Evolutionary conservation across 208 protist species (phyloP), one percentile per base, ranked within the genome.

Genomic region (Acanthamoeba lenticulata): DNA sequence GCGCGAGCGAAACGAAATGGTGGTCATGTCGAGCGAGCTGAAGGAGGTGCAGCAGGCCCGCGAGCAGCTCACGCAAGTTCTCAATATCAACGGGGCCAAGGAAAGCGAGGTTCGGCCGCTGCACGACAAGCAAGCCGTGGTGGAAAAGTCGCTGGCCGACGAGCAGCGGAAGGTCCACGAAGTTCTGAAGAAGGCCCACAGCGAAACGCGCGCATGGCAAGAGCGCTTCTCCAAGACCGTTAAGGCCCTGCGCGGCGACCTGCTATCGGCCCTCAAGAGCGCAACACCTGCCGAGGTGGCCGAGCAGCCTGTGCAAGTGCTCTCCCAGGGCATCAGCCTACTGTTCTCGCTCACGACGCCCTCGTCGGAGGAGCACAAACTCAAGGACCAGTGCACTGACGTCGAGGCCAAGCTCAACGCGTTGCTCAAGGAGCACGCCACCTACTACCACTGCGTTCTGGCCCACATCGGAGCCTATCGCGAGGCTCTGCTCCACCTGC

Each of bases 341-440:
- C 60, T 67, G 1, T 67, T 67, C 60, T 67, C 60, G n/a, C 60
- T 67, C 60, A 67, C 60, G n/a, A 67, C 60, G 60, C 60, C 60
- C 15, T 86, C 77, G 29, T 34, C 77, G 6, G 77, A 86, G 40
- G 38, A 60, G 21, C 77, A 86, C 40, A 86, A 86, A 15, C 42
- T 86, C 32, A 60, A 55, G 44, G 77, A 86, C 24, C 77, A 86
- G 77, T 86, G 77, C 77, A 36, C 77, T 24, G 77, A 86, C 42
- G 47, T 55, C 27, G 77, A 86, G 32, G 47, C 42, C 34, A 86
- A 55, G 77, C 42, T 86, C 38, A 52, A 55, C 7, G 42, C 77
- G n/a, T 40, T 86, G 21, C 40, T 86, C 21, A 45, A 44, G 29
- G 77, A 45, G 42, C 77, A 86, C 44, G 47, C 42, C 32, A 60